Percentiles rank a stretch among this genome's conserved stretches.
phyloP scores from a whole-genome alignment of 139 green algal genomes.

The Ostreobium quekettii region DNA sequence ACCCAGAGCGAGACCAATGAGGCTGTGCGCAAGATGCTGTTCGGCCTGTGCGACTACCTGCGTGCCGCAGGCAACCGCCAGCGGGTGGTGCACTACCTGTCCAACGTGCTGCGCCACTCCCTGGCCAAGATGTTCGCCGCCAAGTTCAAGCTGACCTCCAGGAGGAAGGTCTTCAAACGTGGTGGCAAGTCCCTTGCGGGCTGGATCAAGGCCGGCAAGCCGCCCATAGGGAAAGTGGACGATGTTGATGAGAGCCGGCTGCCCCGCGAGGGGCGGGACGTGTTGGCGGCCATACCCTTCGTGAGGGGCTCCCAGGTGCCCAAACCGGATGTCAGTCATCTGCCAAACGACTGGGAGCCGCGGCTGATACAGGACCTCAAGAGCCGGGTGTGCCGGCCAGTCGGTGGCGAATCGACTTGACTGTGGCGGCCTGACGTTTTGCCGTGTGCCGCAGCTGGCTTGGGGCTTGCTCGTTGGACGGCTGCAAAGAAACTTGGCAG shows the following conservation, averaged over 20 bases:
- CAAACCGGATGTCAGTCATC: neutral
- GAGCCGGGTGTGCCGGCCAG: no score
- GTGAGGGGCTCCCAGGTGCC: slow-evolving; percentile 2
- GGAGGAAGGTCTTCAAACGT: slow-evolving; percentile 12
- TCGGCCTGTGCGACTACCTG: neutral
- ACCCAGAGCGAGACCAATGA: slow-evolving; percentile 3
- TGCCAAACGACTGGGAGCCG: slow-evolving; percentile 7
- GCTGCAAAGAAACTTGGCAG: neutral
- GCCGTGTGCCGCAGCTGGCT: neutral
- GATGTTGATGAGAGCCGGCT: neutral
- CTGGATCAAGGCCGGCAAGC: slow-evolving; percentile 5
- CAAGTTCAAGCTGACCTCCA: slow-evolving; percentile 11
- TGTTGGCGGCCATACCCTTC: neutral
- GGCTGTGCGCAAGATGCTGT: slow-evolving; percentile 6
- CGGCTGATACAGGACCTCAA: neutral
- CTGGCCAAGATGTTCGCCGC: slow-evolving; percentile 8
- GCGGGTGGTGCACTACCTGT: neutral
- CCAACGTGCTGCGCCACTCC: slow-evolving; percentile 3
- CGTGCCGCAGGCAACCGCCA: neutral
- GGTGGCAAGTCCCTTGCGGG: neutral
- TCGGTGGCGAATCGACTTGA: no score
- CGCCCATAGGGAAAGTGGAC: slow-evolving; percentile 5
- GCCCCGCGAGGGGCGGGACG: neutral
- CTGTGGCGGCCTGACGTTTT: no score
- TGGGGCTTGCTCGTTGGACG: neutral